phyloP scores from a whole-genome alignment of 202 grass and related monocot genomes.

The Bolboschoenoplectus hybrid region DNA sequence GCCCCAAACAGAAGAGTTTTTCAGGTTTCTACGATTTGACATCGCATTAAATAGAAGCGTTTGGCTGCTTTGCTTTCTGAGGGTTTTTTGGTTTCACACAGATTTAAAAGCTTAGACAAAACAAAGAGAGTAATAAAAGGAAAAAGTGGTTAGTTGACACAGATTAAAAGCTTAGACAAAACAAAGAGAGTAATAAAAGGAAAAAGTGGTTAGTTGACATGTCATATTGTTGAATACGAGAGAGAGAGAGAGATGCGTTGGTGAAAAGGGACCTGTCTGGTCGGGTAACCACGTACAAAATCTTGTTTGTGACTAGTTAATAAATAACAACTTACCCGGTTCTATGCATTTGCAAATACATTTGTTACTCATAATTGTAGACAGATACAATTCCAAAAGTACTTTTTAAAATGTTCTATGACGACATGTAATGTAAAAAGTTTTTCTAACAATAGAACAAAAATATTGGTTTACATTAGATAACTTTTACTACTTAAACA shows the following conservation, averaged over 20 bases:
- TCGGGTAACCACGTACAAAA: constrained; percentile 39
- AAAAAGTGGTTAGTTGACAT: constrained; percentile 47
- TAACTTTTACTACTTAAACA: background rate
- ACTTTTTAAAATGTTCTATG: background rate
- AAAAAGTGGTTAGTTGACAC: constrained; percentile 46
- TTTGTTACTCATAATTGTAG: constrained; percentile 19
- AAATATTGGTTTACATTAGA: background rate
- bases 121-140: constrained; percentile 30
- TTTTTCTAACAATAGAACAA: background rate
- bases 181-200: constrained; percentile 30
- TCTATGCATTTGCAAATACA: background rate
- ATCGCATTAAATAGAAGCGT: background rate
- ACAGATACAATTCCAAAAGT: background rate
- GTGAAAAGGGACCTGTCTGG: constrained; percentile 36
- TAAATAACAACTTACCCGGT: constrained; percentile 30
- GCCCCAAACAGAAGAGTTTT: background rate
- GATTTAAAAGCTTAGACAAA: constrained; percentile 33
- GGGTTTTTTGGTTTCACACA: constrained; percentile 12
- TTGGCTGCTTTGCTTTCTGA: constrained; percentile 7
- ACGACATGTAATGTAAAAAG: background rate
- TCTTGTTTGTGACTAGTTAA: constrained; percentile 40
- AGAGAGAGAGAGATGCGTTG: constrained; percentile 15
- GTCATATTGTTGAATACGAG: constrained; percentile 39
- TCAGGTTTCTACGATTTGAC: background rate
- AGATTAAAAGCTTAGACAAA: constrained; percentile 33